Evolutionary conservation across 2,329 filamentous ascomycete species (phyloP).

Genomic region (Beauveria scarabaeidicola): DNA sequence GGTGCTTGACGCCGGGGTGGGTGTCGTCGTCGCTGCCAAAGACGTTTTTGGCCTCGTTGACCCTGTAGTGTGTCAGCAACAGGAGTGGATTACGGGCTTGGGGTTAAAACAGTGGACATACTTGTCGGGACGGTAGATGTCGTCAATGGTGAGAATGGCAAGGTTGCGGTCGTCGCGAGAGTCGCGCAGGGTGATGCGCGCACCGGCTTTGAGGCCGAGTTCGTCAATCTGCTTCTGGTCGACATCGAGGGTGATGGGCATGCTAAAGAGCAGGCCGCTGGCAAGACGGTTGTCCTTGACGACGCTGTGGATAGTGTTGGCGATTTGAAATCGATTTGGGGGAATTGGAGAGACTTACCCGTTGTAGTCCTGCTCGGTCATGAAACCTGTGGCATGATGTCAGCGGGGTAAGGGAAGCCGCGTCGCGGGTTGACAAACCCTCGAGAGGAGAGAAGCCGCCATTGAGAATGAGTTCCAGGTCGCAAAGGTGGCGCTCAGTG

Average conservation of each 20-base stretch:
- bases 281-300: slow-evolving; percentile 80
- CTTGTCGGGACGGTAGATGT: slow-evolving; percentile 95
- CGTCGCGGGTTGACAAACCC: slow-evolving; percentile 48
- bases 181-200: slow-evolving; percentile 81
- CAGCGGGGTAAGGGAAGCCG: background rate
- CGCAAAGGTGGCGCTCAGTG: slow-evolving; percentile 90
- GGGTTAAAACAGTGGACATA: slow-evolving; percentile 33
- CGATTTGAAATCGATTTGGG: background rate
- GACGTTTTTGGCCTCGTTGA: slow-evolving; percentile 84
- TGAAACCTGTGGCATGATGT: slow-evolving; percentile 59
- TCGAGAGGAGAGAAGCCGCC: slow-evolving; percentile 97
- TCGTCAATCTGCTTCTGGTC: slow-evolving; percentile 66
- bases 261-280: slow-evolving; percentile 86
- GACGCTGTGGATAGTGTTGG: slow-evolving; percentile 52
- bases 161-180: slow-evolving; percentile 94
- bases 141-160: slow-evolving; percentile 90
- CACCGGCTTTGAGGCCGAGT: slow-evolving; percentile 67
- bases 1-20: slow-evolving; percentile 87
- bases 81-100: background rate
- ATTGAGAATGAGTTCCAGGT: slow-evolving; percentile 94
- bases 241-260: slow-evolving; percentile 92
- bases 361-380: slow-evolving; percentile 96
- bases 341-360: slow-evolving; percentile 47
- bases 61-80: slow-evolving; percentile 38
- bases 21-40: slow-evolving; percentile 86